phyloP scores from a whole-genome alignment of 805 yeast species.

The Candida dajiaensis region DNA sequence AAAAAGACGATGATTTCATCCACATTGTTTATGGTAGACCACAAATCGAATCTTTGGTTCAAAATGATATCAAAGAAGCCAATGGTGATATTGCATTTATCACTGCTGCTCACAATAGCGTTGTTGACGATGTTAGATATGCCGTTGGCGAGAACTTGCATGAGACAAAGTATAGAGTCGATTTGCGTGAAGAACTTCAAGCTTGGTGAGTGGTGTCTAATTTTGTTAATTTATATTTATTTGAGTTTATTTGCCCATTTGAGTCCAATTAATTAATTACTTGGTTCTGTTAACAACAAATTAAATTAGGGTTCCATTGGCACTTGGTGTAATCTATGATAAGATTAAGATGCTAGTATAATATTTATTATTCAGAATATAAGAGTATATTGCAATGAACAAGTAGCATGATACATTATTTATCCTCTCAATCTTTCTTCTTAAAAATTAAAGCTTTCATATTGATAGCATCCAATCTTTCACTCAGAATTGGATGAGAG shows the following conservation, averaged over 20 bases:
- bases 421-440: conserved; percentile 13
- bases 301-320: too few relatives aligned
- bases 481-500: conserved; percentile 89
- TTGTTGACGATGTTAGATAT: conserved; percentile 49
- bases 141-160: conserved; percentile 32
- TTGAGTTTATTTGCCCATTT: too few relatives aligned
- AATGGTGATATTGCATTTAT: conserved; percentile 38
- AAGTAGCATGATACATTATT: background rate
- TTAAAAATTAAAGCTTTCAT: conserved; percentile 12
- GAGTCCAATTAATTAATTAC: too few relatives aligned
- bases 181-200: conserved; percentile 52
- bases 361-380: background rate
- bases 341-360: too few relatives aligned
- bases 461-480: conserved; percentile 76
- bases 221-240: too few relatives aligned
- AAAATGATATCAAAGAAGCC: conserved; percentile 32
- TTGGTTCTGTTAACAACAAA: too few relatives aligned
- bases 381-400: background rate
- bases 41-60: conserved; percentile 30
- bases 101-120: conserved; percentile 48
- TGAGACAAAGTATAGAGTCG: conserved; percentile 36
- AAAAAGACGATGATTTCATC: conserved; percentile 20
- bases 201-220: conserved; percentile 44
- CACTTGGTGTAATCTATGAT: too few relatives aligned
- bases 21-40: conserved; percentile 44